phyloP scores from a whole-genome alignment of 108 stramenopile species.

The Epithemia pelagica region DNA sequence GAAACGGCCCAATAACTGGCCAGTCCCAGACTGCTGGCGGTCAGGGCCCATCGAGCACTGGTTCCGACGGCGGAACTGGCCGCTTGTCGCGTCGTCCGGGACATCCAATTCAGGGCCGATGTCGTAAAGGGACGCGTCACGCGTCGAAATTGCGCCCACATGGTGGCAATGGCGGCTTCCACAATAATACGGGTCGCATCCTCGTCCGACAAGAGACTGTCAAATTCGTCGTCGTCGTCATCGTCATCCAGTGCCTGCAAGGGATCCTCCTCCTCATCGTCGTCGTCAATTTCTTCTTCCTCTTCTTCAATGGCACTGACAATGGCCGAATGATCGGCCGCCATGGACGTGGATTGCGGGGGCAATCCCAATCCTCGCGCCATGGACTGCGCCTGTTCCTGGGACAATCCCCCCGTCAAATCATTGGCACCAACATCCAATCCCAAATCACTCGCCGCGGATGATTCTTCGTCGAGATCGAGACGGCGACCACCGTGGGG shows the following conservation, averaged over 20 bases:
- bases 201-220: not conserved
- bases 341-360: conserved; percentile 15
- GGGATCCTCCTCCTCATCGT: not conserved
- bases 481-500: not conserved
- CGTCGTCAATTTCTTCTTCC: conserved; percentile 5
- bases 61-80: not conserved
- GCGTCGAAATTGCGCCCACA: not conserved
- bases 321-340: conserved; percentile 4
- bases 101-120: not conserved
- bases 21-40: not conserved
- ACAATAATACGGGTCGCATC: not conserved
- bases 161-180: not conserved
- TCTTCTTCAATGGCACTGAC: conserved; percentile 21
- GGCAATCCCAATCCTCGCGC: not conserved
- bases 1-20: not conserved
- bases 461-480: not conserved
- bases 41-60: not conserved
- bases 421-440: conserved; percentile 1
- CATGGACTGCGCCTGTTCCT: conserved; percentile 3
- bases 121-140: not conserved
- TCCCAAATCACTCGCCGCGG: conserved; percentile 9
- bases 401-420: conserved; percentile 9
- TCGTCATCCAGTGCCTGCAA: not conserved
- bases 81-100: not conserved
- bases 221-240: not conserved